Conservation (phyloP, 1,284 basidiomycete species). For the Cutaneotrichosporon sp. region DNA sequence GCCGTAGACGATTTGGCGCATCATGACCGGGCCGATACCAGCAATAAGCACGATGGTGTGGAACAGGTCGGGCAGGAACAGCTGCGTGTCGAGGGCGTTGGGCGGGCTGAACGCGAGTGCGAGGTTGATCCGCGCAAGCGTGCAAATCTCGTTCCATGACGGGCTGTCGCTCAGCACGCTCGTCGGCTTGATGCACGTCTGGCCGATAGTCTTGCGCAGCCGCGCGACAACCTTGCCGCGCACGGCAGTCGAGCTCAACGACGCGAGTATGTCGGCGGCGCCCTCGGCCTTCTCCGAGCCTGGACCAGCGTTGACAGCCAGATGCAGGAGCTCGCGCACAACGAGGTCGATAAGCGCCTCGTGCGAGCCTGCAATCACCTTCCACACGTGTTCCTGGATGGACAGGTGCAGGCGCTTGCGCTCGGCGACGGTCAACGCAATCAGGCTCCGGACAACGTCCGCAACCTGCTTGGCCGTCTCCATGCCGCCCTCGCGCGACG, state of each 20-base stretch:
- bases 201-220: conserved; percentile 72
- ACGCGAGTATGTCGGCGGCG: conserved; percentile 66
- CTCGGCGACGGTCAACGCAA: conserved; percentile 67
- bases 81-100: conserved; percentile 61
- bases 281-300: conserved; percentile 69
- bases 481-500: conserved; percentile 52
- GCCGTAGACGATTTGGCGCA: conserved; percentile 74
- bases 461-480: conserved; percentile 51
- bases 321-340: conserved; percentile 69
- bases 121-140: conserved; percentile 65
- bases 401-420: conserved; percentile 60
- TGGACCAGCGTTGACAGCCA: conserved; percentile 71
- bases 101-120: conserved; percentile 65
- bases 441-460: conserved; percentile 68
- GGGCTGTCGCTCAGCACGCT: conserved; percentile 62
- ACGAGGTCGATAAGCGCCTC: conserved; percentile 62
- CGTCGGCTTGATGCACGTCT: conserved; percentile 61
- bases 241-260: conserved; percentile 68
- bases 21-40: conserved; percentile 64
- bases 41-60: conserved; percentile 71
- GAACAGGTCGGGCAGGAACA: conserved; percentile 74
- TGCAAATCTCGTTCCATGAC: conserved; percentile 78
- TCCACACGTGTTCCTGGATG: conserved; percentile 70
- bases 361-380: conserved; percentile 64
- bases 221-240: conserved; percentile 70